These are phyloP conservation scores for Prototheca wickerhamii DNA, from an alignment of 163 green algal species.

Conservation along the genomic window DNA sequence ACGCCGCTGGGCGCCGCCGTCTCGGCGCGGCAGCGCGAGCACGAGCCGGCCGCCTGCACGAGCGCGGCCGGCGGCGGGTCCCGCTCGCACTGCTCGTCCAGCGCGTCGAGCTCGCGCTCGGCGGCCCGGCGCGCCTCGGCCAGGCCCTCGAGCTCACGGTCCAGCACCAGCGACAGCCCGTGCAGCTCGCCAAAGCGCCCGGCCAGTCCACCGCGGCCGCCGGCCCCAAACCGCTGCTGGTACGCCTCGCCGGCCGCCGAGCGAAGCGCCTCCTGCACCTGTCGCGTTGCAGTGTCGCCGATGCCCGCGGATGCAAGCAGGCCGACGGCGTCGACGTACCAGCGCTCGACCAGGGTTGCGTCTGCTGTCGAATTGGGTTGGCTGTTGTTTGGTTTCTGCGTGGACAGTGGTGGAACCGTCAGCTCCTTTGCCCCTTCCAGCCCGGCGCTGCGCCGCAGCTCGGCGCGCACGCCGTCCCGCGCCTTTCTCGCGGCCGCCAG, in stretches of 20 bases:
- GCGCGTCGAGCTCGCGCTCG: conserved; percentile 30
- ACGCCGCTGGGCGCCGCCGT: conserved; percentile 38
- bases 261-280: background rate
- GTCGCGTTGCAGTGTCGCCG: background rate
- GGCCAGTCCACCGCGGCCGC: conserved; percentile 2
- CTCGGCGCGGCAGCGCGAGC: conserved; percentile 46
- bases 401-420: no score
- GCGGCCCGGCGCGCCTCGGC: conserved; percentile 15
- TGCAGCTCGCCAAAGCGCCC: conserved; percentile 29
- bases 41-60: conserved; percentile 29
- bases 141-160: conserved; percentile 38
- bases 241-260: background rate
- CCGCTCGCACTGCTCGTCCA: conserved; percentile 20
- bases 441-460: no score
- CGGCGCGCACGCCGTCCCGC: conserved; percentile 18
- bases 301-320: background rate
- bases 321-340: conserved; percentile 12
- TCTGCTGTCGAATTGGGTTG: no score
- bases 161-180: conserved; percentile 49
- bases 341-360: conserved; percentile 3
- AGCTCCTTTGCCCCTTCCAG: no score
- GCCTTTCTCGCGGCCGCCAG: conserved; percentile 26
- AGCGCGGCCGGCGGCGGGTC: background rate
- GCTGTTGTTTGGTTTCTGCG: background rate
- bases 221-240: background rate